A percentile compares a stretch with the other conserved stretches of the same genome.
Evolutionary conservation across 2,329 filamentous ascomycete species (phyloP).

Genomic region (Aspergillus flavus): DNA sequence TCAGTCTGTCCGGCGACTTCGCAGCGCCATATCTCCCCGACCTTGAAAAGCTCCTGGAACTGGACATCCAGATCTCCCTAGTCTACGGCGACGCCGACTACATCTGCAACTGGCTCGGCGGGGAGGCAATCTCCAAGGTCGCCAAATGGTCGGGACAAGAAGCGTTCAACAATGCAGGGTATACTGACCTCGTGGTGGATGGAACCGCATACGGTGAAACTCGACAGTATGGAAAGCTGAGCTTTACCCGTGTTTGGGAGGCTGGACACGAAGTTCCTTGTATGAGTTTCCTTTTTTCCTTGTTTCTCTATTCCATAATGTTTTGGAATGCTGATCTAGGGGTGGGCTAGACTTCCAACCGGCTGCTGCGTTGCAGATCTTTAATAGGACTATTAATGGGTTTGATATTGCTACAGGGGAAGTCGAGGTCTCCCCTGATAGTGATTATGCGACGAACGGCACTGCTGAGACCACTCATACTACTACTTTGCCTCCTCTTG

Average conservation of each 20-base stretch:
- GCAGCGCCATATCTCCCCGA: slow-evolving; percentile 64
- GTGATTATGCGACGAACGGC: slow-evolving; percentile 44
- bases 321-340: neutral
- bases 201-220: slow-evolving; percentile 68
- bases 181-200: slow-evolving; percentile 71
- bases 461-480: slow-evolving; percentile 49
- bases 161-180: slow-evolving; percentile 68
- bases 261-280: slow-evolving; percentile 65
- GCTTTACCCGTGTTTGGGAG: slow-evolving; percentile 68
- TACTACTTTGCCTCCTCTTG: neutral
- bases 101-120: slow-evolving; percentile 66
- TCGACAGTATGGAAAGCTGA: slow-evolving; percentile 74
- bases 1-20: slow-evolving; percentile 61
- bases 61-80: slow-evolving; percentile 69
- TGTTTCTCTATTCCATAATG: neutral
- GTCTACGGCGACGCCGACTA: slow-evolving; percentile 68
- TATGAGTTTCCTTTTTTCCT: neutral
- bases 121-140: slow-evolving; percentile 69
- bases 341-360: slow-evolving; percentile 50
- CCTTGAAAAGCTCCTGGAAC: slow-evolving; percentile 61
- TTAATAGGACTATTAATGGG: slow-evolving; percentile 61
- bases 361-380: slow-evolving; percentile 61
- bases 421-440: slow-evolving; percentile 29
- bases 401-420: slow-evolving; percentile 59
- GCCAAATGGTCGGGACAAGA: slow-evolving; percentile 53